Base-by-base conservation (phyloP, 768 basidiomycete species). In the Naganishia kalamii region DNA sequence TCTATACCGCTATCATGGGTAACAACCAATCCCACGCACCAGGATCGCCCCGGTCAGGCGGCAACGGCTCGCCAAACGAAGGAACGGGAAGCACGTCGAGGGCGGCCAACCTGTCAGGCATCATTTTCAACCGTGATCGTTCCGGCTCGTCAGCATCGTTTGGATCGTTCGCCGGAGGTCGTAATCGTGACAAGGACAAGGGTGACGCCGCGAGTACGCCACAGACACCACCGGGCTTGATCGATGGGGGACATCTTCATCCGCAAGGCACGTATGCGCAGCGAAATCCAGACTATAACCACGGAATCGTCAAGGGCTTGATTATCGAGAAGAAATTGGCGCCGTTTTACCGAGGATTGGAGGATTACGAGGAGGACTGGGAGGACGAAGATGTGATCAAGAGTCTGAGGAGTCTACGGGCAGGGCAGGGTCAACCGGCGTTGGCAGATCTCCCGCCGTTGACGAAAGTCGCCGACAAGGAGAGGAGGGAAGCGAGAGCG, bases 281-380 rank as follows among this genome's bases (percentile, higher is more conserved):
- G 29, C 66, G 72, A 0, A 68, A 66, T 21, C 83, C 84, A 74
- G 93, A 97, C 80, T 97, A 92, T 87, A 92, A 91, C 75, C 89
- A 92, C 70, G 78, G 85, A 61, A 80, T 89, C 66, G 92, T 94
- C 68, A 86, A 88, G 67, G 87, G 89, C 79, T 84, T 94, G 74
- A 92, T 99, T 77, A 81, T 87, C 72, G 87, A 89, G 70, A 86
- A 90, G 76, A 87, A 84, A 72, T 84, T 99, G 44, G 92, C 93
- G 0, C 96, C 96, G 0, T 98, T 97, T 80, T 98, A 97, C 78
- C 85, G 92, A 37, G 94, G 96, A 13, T 82, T 99, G 47, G 92
- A 96, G 75, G 94, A 98, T 69, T 96, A 89, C 75, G 86, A 88
- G 33, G 87, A 88, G 15, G 83, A 84, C 46, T 97, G 91, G 91